A percentile compares a stretch with the other conserved stretches of the same genome.
Conservation (phyloP, 2,329 filamentous ascomycete species). For the Escovopsis sp. region DNA sequence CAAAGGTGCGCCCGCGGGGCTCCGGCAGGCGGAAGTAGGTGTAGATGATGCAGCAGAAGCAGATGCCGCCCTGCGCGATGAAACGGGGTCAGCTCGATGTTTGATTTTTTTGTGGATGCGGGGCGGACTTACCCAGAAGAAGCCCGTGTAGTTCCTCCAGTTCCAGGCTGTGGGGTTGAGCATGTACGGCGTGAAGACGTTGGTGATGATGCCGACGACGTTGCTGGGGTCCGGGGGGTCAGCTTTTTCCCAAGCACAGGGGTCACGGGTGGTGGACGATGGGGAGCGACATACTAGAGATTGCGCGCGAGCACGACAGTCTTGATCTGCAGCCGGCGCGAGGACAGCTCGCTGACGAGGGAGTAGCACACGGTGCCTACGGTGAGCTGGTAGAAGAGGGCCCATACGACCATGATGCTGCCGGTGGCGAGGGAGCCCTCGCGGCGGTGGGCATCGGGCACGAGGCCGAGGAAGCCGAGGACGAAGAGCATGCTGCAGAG, state of each 20-base stretch:
- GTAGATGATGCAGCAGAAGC: slow-evolving; percentile 68
- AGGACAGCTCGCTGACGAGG: slow-evolving; percentile 71
- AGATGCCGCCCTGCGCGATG: slow-evolving; percentile 46
- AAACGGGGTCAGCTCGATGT: not conserved
- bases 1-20: slow-evolving; percentile 65
- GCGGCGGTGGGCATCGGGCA: slow-evolving; percentile 42
- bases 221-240: slow-evolving; percentile 34
- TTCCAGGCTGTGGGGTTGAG: slow-evolving; percentile 76
- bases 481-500: slow-evolving; percentile 66
- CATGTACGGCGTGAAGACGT: slow-evolving; percentile 82
- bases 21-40: slow-evolving; percentile 48
- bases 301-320: slow-evolving; percentile 78
- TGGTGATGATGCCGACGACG: slow-evolving; percentile 66
- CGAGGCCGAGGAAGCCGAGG: slow-evolving; percentile 71
- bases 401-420: slow-evolving; percentile 74
- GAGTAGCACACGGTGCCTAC: slow-evolving; percentile 87
- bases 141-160: slow-evolving; percentile 76
- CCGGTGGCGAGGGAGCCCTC: slow-evolving; percentile 62
- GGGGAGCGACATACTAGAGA: slow-evolving; percentile 38
- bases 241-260: not conserved
- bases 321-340: slow-evolving; percentile 74
- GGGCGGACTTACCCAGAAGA: slow-evolving; percentile 52
- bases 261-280: no score
- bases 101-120: not conserved
- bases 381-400: slow-evolving; percentile 70